Evolutionary conservation across 1,284 basidiomycete species (phyloP).

Genomic region (Trichosporon asahii): DNA sequence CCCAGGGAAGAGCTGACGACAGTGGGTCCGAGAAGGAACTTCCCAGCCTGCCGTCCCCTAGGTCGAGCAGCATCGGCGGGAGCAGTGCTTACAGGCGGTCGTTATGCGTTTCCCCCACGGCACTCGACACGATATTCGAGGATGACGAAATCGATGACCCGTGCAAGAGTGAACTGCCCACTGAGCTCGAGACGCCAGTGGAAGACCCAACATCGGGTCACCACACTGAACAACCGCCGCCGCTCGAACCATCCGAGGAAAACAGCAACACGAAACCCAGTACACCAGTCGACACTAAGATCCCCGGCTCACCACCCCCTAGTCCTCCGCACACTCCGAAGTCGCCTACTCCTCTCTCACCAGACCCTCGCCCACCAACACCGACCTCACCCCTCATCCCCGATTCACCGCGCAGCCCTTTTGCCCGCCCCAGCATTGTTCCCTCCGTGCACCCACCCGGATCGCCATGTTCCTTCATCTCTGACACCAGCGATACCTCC

Average conservation of each 20-base stretch:
- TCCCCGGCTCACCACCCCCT: not conserved
- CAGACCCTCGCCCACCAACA: no score
- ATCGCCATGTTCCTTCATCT: not conserved
- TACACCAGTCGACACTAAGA: not conserved
- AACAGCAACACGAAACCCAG: not conserved
- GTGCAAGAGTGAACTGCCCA: no score
- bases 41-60: no score
- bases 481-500: not conserved
- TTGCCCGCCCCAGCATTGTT: not conserved
- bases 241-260: not conserved
- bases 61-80: no score
- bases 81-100: not conserved
- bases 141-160: not conserved
- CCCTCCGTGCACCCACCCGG: not conserved
- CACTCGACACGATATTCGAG: not conserved
- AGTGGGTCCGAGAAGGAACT: not conserved
- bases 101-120: not conserved
- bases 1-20: not conserved
- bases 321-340: no score
- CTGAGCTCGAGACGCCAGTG: no score
- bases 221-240: not conserved
- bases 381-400: not conserved
- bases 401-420: not conserved
- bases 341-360: not conserved
- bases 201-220: no score